Evolutionary conservation across 108 stramenopile species (phyloP), one percentile per base, ranked within the genome.

Genomic region (Bacterosira constricta): DNA sequence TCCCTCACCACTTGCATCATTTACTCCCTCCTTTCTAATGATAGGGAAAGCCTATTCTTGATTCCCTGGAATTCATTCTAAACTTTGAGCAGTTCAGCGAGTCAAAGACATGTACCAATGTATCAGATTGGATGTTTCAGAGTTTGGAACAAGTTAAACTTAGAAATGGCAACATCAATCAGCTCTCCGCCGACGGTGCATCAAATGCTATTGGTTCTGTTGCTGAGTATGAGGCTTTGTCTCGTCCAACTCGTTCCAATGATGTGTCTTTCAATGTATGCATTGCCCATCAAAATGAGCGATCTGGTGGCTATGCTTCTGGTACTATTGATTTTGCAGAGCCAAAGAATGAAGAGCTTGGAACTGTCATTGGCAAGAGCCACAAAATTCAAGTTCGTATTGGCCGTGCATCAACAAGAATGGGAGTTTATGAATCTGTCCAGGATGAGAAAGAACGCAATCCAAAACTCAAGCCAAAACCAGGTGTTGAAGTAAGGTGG

Each of bases 151-250:
- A 42, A 7, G 31, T 46, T 15, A 32, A 36, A 27, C 7, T 54
- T 4, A 53, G 15, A 0, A 47, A 66, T 32, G 10, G 21, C 10
- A 31, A 64, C n/a, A 12, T 50, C 32, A 49, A 31, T 50, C 27
- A 50, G 47, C 8, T 66, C 36, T 26, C 65, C 12, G 35, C 65
- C 13, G 51, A 66, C 37, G 65, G 65, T 23, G 65, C 65, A 37
- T 34, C 45, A 10, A 69, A 69, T 52, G 68, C 68, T 9, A 68
- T 68, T 30, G 66, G 66, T n/a, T 68, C 66, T 3, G 18, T 68
- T 41, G 38, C 52, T 6, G 66, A 69, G 45, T 69, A 25, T 20
- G 68, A 69, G 29, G 27, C 6, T 34, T 13, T 20, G 6, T 31
- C 55, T 20, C 55, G 56, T 12, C 15, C 26, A 17, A 9, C 12